Conservation (phyloP, 768 basidiomycete genomes). For the Paxillus involutus region DNA sequence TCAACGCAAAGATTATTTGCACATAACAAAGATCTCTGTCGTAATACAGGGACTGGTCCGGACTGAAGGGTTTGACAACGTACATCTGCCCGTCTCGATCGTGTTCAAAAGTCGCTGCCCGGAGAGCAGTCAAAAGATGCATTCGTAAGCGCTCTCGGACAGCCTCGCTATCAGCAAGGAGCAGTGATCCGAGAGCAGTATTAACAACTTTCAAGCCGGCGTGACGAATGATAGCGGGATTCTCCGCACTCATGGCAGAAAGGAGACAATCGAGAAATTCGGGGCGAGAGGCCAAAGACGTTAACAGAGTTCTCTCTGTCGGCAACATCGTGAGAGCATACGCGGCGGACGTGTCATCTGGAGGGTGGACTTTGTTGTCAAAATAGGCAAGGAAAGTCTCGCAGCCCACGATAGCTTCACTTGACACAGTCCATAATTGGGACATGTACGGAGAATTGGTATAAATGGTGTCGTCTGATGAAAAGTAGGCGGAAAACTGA, state of each 20-base stretch:
- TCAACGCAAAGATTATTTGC: not conserved
- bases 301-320: too few species aligned
- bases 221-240: too few species aligned
- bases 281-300: too few species aligned
- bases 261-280: not conserved
- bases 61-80: not conserved
- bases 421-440: not conserved
- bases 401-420: not conserved
- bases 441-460: not conserved
- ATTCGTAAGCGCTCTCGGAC: not conserved
- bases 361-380: too few species aligned
- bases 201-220: not conserved
- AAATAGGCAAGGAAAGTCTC: not conserved
- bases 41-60: not conserved
- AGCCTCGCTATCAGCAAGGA: not conserved
- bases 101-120: not conserved
- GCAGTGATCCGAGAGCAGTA: not conserved
- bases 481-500: not conserved
- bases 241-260: not conserved
- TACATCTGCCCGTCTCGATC: not conserved
- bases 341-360: too few species aligned
- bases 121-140: not conserved
- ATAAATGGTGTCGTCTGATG: not conserved
- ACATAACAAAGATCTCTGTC: not conserved
- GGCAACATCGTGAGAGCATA: too few species aligned